Conservation (phyloP, 202 grass and related monocot genomes). For the Setaria italica region DNA sequence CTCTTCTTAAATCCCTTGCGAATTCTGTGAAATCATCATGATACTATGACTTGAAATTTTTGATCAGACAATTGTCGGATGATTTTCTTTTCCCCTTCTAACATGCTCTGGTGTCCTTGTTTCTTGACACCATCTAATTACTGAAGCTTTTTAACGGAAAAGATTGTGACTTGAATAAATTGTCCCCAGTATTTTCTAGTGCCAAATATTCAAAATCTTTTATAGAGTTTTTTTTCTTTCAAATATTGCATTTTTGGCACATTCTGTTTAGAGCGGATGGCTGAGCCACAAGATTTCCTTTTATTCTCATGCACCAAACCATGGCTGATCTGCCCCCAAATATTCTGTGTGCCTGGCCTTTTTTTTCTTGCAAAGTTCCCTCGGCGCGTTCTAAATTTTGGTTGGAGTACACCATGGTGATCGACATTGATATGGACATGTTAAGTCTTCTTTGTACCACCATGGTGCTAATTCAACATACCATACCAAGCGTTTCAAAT, state of each 20-base stretch:
- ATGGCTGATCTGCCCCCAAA: neutral
- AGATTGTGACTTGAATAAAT: conserved; percentile 8
- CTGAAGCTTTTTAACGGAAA: neutral
- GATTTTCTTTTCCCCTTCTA: conserved; percentile 6
- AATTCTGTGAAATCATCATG: conserved; percentile 53
- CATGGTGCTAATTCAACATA: neutral
- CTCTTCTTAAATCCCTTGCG: conserved; percentile 69
- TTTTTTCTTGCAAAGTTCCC: too few relatives aligned
- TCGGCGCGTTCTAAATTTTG: too few relatives aligned
- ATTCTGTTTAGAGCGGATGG: neutral
- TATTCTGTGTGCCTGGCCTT: too few relatives aligned
- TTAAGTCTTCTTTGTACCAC: neutral
- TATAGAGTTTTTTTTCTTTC: neutral
- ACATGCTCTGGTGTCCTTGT: neutral
- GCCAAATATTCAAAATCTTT: neutral
- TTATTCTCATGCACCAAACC: neutral
- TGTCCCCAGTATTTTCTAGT: neutral
- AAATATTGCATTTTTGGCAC: neutral
- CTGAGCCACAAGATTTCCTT: neutral
- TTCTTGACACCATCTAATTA: neutral
- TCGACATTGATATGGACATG: neutral
- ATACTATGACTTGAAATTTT: neutral
- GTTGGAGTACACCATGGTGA: neutral
- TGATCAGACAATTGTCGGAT: neutral
- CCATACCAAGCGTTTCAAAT: neutral